Evolutionary conservation across 108 stramenopile genomes (phyloP).

Genomic region (Phaeodactylum tricornutum): DNA sequence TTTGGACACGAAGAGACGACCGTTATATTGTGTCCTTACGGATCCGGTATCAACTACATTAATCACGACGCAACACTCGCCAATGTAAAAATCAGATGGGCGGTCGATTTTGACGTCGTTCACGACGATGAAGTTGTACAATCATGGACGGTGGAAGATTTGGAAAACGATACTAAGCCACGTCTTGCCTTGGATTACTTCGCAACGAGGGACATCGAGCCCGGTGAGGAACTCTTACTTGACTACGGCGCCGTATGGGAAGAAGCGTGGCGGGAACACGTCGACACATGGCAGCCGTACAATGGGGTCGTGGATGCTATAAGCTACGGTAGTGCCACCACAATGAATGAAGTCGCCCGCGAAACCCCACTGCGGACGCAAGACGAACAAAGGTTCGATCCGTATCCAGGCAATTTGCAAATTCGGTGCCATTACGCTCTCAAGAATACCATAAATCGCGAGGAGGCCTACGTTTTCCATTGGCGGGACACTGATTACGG

Average conservation of each 20-base stretch:
- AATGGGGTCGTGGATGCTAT: constrained; percentile 8
- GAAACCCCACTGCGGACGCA: constrained; percentile 15
- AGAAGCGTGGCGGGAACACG: constrained; percentile 35
- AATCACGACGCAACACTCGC: constrained; percentile 38
- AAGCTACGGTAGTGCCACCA: constrained; percentile 16
- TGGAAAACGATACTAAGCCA: constrained; percentile 3
- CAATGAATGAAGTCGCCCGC: constrained; percentile 17
- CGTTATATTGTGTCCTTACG: constrained; percentile 49
- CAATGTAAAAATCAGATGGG: constrained; percentile 36
- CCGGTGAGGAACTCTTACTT: constrained; percentile 55
- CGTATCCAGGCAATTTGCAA: constrained; percentile 15
- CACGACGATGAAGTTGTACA: neutral
- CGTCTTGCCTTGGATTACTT: constrained; percentile 34
- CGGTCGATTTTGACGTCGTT: constrained; percentile 13
- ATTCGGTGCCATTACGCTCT: constrained; percentile 23
- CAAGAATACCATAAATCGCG: constrained; percentile 6
- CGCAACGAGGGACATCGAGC: constrained; percentile 38
- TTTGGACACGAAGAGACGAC: constrained; percentile 56
- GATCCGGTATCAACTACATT: constrained; percentile 20
- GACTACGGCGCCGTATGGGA: constrained; percentile 66
- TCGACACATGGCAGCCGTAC: constrained; percentile 13
- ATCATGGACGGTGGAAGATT: constrained; percentile 1
- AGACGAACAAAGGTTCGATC: constrained; percentile 13
- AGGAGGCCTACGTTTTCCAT: constrained; percentile 8
- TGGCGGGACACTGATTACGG: constrained; percentile 12